Evolutionary conservation across 2,329 filamentous ascomycete species (phyloP).

Genomic region (Colletotrichum cuscutae): DNA sequence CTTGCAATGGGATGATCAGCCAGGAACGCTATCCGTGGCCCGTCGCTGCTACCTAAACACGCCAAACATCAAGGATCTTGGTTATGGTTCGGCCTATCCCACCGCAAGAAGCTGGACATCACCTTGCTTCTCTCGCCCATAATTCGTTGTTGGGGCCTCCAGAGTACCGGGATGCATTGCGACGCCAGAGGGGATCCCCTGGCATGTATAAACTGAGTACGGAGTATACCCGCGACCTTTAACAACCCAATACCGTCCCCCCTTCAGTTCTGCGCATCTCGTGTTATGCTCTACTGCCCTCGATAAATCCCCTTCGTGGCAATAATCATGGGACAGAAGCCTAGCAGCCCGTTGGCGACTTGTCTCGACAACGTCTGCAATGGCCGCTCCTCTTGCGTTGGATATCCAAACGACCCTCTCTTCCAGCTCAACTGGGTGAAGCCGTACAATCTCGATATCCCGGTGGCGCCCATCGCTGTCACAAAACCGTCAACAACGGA

Average conservation of each 20-base stretch:
- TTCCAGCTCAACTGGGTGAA: slow-evolving; percentile 62
- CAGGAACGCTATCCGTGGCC: not conserved
- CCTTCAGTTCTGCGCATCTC: not conserved
- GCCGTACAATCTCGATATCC: slow-evolving; percentile 62
- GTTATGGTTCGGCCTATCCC: not conserved
- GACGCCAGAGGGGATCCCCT: not conserved
- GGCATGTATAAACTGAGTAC: slow-evolving; percentile 20
- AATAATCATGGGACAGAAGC: slow-evolving; percentile 53
- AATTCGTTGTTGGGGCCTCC: not conserved
- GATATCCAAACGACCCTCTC: slow-evolving; percentile 53
- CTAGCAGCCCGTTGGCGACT: slow-evolving; percentile 51
- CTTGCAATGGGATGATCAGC: not conserved
- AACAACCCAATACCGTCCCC: not conserved
- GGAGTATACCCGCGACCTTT: not conserved
- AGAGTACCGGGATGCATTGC: not conserved
- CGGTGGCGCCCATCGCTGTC: slow-evolving; percentile 64
- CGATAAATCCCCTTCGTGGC: not conserved
- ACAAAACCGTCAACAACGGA: slow-evolving; percentile 62
- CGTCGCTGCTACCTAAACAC: not conserved
- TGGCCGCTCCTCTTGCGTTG: slow-evolving; percentile 57
- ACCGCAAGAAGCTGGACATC: not conserved
- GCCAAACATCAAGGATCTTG: not conserved
- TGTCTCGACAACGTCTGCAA: slow-evolving; percentile 60
- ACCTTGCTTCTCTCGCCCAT: not conserved
- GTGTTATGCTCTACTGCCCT: not conserved